phyloP scores from a whole-genome alignment of 2,329 filamentous ascomycete genomes.

The Monilinia polystroma region DNA sequence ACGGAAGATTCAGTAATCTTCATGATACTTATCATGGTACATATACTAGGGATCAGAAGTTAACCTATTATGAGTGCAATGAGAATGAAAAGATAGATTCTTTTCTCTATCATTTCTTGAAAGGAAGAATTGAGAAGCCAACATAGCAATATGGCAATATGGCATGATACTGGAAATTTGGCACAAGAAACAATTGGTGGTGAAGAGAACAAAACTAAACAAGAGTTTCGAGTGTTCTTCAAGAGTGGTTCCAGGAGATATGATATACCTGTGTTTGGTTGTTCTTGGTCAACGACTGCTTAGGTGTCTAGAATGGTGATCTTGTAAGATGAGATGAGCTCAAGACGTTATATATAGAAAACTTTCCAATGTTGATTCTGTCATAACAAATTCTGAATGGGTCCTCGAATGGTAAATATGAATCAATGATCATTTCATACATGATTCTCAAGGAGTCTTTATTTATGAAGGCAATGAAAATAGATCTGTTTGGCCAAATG shows the following conservation, averaged over 20 bases:
- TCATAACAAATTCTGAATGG: background rate
- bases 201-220: background rate
- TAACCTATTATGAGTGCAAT: background rate
- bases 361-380: background rate
- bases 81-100: background rate
- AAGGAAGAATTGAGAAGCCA: background rate
- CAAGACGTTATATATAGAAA: background rate
- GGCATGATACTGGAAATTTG: background rate
- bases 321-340: background rate
- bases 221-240: too few species aligned
- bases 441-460: background rate
- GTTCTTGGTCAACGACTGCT: too few species aligned
- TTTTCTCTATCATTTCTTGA: background rate
- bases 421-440: background rate
- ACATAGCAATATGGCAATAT: background rate
- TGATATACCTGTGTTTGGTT: background rate
- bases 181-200: background rate
- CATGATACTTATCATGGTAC: slow-evolving; percentile 1
- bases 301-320: too few species aligned
- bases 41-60: background rate
- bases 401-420: background rate
- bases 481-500: background rate
- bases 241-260: background rate
- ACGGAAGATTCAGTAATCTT: background rate
- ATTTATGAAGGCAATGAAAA: too few species aligned